Base-by-base conservation (phyloP, 1,284 basidiomycete genomes). In the Trametes sp. region DNA sequence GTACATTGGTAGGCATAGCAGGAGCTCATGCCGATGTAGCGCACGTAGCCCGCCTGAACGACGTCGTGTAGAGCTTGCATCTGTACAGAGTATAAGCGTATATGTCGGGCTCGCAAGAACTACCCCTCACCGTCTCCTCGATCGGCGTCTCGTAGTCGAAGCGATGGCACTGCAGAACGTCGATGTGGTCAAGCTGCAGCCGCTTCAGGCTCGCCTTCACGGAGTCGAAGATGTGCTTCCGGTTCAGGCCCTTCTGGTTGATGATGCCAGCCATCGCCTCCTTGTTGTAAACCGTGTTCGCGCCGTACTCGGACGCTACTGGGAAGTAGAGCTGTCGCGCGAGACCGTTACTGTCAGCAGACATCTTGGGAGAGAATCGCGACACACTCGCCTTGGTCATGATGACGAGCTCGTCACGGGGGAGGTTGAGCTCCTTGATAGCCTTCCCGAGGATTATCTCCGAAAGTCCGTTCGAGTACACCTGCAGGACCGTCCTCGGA, bases 181-280 rank as follows among this genome's bases (percentile, higher is more conserved):
- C 90, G 65, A 93, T 81, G 69, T 92, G 89, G 52, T 92, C 88
- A 8, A 91, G 75, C 63, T 88, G 84, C 35, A 93, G 82, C 24
- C 90, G 81, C 66, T 86, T 78, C 53, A 92, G 73, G 57, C 87
- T 89, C 48, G 80, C 80, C 69, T 90, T 86, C 46, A 93, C 87
- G 0, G 86, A 81, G n/a, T 88, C 87, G 66, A 93, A 92, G 62
- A 93, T 90, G 67, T 88, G 86, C 82, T 76, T 76, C 35, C 76
- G 72, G 56, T 64, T 73, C 33, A 77, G 64, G 5, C 78, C 78
- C 24, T 72, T 57, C 61, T 78, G 77, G 42, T 79, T 79, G 33
- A 77, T 69, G 45, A 75, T 70, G 21, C 75, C 63, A 26, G 42
- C 13, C 13, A 62, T 58, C 23, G 64, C 57, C 5, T 65, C 61